Evolutionary conservation across 495 filamentous ascomycete species (phyloP), one percentile per base, ranked within the genome.

Genomic region (Recurvomyces mirabilis): DNA sequence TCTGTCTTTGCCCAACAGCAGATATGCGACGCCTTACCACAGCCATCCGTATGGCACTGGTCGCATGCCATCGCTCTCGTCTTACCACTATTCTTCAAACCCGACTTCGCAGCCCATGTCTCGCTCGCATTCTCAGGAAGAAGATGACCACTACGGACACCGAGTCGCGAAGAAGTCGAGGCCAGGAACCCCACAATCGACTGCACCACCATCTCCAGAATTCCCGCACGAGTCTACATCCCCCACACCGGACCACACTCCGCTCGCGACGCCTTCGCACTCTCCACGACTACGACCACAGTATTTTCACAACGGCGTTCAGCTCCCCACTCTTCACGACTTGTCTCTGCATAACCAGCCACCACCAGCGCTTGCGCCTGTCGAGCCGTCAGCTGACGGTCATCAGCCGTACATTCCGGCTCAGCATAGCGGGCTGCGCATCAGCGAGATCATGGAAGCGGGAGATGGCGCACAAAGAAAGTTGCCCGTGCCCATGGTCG

Each of bases 151-250:
- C 19, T 86, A 83, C 49, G 69, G 62, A n/a, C 75, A 81, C 30
- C 77, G 84, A 28, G 75, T 79, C 43, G 76, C 79, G 23, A 94
- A 94, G 69, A 77, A 83, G 34, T 94, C 88, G 42, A 70, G 91
- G 43, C 91, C 91, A 28, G 87, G 84, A 60, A 94, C 93, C 4
- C 93, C 91, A 13, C 81, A 86, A 62, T 94, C 87, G 30, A 96
- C 91, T 3, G 89, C 88, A 17, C 91, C 91, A 21, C 93, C 89
- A 21, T 96, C 91, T 1, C 91, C 91, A n/a, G 94, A 86, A 24
- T 96, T 94, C 67, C 94, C 91, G 5, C 84, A 94, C 64, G 89
- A 93, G 67, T 94, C 88, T 7, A 76, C 86, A 19, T 96, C 93
- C 1, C 93, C 91, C 1, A 98, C 91, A 1, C 93, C 91, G 1